These are phyloP conservation scores for Botrytis byssoidea DNA, from an alignment of 2,329 filamentous ascomycete species.

Conservation along the genomic window DNA sequence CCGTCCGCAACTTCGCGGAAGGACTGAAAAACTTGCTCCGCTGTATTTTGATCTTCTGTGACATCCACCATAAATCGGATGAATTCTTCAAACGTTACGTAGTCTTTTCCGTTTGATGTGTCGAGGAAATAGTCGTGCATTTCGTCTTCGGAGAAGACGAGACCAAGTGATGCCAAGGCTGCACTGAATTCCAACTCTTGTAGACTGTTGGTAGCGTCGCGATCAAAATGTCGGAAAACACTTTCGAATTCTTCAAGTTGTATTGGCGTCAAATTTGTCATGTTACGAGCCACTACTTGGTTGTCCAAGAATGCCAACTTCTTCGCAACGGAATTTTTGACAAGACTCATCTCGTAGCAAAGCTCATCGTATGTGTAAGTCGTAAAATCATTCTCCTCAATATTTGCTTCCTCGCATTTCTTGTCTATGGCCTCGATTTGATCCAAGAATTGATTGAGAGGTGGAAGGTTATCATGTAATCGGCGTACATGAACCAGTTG, in stretches of 20 bases:
- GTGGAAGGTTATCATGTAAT: constrained; percentile 80
- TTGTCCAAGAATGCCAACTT: constrained; percentile 97
- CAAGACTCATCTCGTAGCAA: constrained; percentile 86
- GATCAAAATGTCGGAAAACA: constrained; percentile 96
- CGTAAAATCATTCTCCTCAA: constrained; percentile 99
- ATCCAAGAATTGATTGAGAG: constrained; percentile 86
- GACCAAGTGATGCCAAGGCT: constrained; percentile 86
- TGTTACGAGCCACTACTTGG: constrained; percentile 95
- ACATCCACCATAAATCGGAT: constrained; percentile 99
- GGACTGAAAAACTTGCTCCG: constrained; percentile 96
- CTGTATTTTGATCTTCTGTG: constrained; percentile 97
- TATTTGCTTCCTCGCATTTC: constrained; percentile 93
- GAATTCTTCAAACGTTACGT: constrained; percentile 96
- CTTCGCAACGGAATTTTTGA: constrained; percentile 89
- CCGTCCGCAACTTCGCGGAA: constrained; percentile 97
- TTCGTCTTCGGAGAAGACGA: constrained; percentile 96
- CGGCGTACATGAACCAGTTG: constrained; percentile 84
- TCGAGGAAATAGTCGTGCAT: constrained; percentile 95
- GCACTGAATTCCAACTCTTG: constrained; percentile 95
- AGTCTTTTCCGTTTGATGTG: constrained; percentile 74
- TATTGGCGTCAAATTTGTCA: constrained; percentile 98
- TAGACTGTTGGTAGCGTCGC: constrained; percentile 84
- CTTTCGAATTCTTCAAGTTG: constrained; percentile 98
- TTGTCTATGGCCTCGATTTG: constrained; percentile 82
- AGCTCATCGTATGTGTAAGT: constrained; percentile 98